Base-by-base conservation (phyloP, 768 basidiomycete genomes). In the Suillus cothurnatus region DNA sequence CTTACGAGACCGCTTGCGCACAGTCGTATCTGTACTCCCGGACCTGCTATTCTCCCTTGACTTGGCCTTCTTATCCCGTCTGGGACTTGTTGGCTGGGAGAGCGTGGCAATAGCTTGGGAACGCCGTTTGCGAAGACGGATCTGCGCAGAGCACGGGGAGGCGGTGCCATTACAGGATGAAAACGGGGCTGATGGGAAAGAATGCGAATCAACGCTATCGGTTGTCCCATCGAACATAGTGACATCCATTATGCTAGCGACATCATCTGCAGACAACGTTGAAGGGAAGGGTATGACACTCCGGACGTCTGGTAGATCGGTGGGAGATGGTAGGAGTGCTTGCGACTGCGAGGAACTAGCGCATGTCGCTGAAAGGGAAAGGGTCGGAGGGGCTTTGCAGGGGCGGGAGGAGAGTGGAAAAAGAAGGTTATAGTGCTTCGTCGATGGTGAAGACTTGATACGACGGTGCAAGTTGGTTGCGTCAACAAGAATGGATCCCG, bases 231-330 rank as follows among this genome's bases (percentile, higher is more conserved):
- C 75, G 43, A 72, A 55, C 75, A 76, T 73, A 28, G 69, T 71
- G 45, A 72, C 67, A 53, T 73, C 75, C 59, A 43, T 58, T 21
- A 70, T 55, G 56, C 64, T 66, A 7, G 61, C 53, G 26, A 28
- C 26, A 23, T 41, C 57, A 65, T 71, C 70, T 39, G 69, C 73
- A 36, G 71, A 65, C 11, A 73, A 60, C 38, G 58, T 19, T 23
- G 74, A 74, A 52, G 80, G 80, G 62, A 81, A 81, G n/a, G 80
- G 79, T 52, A 81, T 74, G 52, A 73, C 73, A 38, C 70, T 77
- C 63, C 41, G 67, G 58, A 77, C 73, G 59, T 76, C 74, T 4
- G 67, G 74, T 17, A 78, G 67, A 57, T 76, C 75, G 34, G 53
- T 63, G 26, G 68, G 71, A 41, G 36, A 64, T 34, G 69, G 50